Percentiles rank a stretch among this genome's conserved stretches.
Conservation (phyloP, 257 asterid genomes). For the Oldenlandia corymbosa region DNA sequence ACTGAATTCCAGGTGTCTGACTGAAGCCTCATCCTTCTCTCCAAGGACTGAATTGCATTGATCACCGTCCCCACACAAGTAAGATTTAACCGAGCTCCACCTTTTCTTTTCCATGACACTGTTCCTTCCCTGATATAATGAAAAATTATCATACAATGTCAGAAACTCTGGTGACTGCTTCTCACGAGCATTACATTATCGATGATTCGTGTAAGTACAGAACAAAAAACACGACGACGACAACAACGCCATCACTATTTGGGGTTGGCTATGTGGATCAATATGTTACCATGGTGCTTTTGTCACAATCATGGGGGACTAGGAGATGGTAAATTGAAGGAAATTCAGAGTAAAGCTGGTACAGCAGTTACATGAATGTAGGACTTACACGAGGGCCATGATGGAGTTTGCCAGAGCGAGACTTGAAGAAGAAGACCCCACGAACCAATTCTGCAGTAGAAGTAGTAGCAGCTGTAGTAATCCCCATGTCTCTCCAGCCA, state of each 20-base stretch:
- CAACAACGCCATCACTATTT: too few species aligned
- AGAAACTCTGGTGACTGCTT: neutral
- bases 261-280: too few species aligned
- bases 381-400: conserved; percentile 34
- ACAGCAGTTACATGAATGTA: neutral
- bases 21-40: conserved; percentile 29
- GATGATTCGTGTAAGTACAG: neutral
- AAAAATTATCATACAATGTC: neutral
- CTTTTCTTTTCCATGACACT: conserved; percentile 33
- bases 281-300: neutral
- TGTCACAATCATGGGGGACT: neutral
- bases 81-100: conserved; percentile 50
- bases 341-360: neutral
- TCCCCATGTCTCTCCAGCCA: conserved; percentile 25
- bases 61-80: conserved; percentile 55
- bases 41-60: conserved; percentile 31
- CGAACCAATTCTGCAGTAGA: conserved; percentile 39
- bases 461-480: conserved; percentile 34
- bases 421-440: conserved; percentile 50
- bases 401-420: conserved; percentile 19
- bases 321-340: neutral
- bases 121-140: conserved; percentile 24
- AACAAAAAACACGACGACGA: neutral
- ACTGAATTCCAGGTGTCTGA: conserved; percentile 12
- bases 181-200: neutral